A percentile compares a stretch with the other conserved stretches of the same genome.
phyloP scores from a whole-genome alignment of 306 rosid species.

The Echinosophora koreensis region DNA sequence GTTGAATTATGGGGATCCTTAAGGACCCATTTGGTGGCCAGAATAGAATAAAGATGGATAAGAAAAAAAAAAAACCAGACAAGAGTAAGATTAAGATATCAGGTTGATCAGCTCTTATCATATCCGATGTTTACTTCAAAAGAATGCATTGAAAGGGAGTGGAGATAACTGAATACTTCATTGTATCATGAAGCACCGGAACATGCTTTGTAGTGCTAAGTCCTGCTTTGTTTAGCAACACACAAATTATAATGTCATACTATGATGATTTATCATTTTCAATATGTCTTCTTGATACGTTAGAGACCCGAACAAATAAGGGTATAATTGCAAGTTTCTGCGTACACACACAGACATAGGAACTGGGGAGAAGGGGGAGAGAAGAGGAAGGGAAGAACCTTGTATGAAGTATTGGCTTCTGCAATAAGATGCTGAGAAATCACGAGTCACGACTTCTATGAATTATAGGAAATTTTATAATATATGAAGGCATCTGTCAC shows the following conservation, averaged over 20 bases:
- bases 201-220: neutral
- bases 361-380: neutral
- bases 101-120: no score
- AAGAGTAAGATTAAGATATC: no score
- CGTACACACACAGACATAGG: neutral
- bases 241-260: no score
- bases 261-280: no score
- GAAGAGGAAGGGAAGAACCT: neutral
- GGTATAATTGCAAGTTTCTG: neutral
- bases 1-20: no score
- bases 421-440: conserved; percentile 21
- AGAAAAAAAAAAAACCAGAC: no score
- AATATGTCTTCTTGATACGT: no score
- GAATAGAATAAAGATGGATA: no score
- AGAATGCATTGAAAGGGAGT: no score
- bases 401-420: neutral
- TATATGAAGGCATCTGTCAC: conserved; percentile 26
- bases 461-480: conserved; percentile 22
- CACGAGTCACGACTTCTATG: conserved; percentile 18
- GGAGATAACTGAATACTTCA: no score
- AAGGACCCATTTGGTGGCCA: no score
- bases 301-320: neutral
- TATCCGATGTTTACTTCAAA: no score
- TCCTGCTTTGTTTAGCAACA: neutral
- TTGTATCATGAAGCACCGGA: neutral